phyloP scores from a whole-genome alignment of 345 rosid genomes.

The Gossypium mustelinum region DNA sequence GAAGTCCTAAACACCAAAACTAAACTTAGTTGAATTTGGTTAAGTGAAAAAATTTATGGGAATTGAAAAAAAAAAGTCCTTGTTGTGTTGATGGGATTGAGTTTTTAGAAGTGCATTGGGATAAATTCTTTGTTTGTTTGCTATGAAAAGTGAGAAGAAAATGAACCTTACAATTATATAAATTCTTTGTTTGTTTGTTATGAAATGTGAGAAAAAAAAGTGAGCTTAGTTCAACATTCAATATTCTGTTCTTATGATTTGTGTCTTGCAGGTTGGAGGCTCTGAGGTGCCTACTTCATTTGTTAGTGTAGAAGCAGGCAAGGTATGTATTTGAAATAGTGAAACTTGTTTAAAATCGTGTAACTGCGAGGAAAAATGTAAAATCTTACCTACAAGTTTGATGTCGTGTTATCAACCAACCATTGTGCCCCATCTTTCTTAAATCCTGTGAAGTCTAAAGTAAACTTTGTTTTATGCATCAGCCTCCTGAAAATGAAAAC shows the following conservation, averaged over 20 bases:
- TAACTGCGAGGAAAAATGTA: not conserved
- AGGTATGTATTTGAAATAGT: conserved; percentile 28
- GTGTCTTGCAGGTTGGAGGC: conserved; percentile 27
- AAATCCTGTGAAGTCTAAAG: conserved; percentile 34
- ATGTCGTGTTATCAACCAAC: conserved; percentile 41
- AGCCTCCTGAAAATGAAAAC: conserved; percentile 28
- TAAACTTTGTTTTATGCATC: conserved; percentile 36
- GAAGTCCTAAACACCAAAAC: not conserved
- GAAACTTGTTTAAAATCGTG: conserved; percentile 1
- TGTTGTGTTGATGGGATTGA: not conserved
- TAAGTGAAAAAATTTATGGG: too few relatives aligned
- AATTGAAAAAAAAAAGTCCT: too few relatives aligned
- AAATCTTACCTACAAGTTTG: conserved; percentile 39
- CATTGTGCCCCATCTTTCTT: conserved; percentile 38
- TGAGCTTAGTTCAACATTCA: not conserved
- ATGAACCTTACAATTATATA: not conserved
- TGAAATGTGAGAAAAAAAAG: not conserved
- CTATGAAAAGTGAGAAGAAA: not conserved
- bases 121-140: not conserved
- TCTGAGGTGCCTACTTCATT: conserved; percentile 35
- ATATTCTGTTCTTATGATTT: not conserved
- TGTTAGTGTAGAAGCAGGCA: conserved; percentile 43
- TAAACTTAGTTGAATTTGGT: not conserved
- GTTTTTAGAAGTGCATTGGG: not conserved
- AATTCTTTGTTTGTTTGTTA: not conserved